phyloP scores from a whole-genome alignment of 768 basidiomycete species.

The Phanerochaete carnosa region DNA sequence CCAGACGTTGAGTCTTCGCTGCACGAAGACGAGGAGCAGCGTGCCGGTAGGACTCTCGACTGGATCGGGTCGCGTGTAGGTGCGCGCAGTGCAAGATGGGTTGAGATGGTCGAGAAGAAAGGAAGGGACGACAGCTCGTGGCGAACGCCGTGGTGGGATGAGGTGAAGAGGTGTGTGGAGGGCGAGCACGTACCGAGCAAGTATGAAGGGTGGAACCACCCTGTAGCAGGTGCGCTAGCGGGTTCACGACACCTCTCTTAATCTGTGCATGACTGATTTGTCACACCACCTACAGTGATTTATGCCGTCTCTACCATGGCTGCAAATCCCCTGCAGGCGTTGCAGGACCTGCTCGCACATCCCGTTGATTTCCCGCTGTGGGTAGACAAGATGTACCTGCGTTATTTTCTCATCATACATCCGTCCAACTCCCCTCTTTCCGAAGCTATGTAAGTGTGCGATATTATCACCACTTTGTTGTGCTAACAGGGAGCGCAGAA shows the following conservation, averaged over 20 bases:
- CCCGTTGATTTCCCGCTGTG: conserved; percentile 68
- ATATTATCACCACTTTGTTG: conserved; percentile 3
- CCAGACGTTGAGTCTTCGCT: conserved; percentile 69
- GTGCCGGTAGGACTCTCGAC: conserved; percentile 78
- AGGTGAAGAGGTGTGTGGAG: conserved; percentile 71
- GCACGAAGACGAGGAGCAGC: conserved; percentile 74
- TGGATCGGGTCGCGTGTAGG: conserved; percentile 78
- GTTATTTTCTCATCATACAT: conserved; percentile 78
- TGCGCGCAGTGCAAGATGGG: conserved; percentile 64
- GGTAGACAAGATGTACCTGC: conserved; percentile 71
- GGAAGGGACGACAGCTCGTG: conserved; percentile 32
- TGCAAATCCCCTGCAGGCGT: conserved; percentile 76
- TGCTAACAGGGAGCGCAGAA: conserved; percentile 40
- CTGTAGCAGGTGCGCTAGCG: conserved; percentile 59
- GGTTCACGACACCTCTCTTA: not conserved
- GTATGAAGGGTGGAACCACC: conserved; percentile 84
- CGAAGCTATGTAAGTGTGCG: conserved; percentile 68
- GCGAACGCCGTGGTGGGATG: conserved; percentile 86
- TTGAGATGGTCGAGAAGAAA: conserved; percentile 55
- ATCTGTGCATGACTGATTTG: not conserved
- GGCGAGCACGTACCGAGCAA: conserved; percentile 73
- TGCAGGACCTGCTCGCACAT: conserved; percentile 71
- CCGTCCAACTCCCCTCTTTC: conserved; percentile 65
- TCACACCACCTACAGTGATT: conserved; percentile 50
- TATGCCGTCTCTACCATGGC: conserved; percentile 80